These are phyloP conservation scores for Pichia inconspicua DNA, from an alignment of 1,139 yeast species.

Conservation along the genomic window DNA sequence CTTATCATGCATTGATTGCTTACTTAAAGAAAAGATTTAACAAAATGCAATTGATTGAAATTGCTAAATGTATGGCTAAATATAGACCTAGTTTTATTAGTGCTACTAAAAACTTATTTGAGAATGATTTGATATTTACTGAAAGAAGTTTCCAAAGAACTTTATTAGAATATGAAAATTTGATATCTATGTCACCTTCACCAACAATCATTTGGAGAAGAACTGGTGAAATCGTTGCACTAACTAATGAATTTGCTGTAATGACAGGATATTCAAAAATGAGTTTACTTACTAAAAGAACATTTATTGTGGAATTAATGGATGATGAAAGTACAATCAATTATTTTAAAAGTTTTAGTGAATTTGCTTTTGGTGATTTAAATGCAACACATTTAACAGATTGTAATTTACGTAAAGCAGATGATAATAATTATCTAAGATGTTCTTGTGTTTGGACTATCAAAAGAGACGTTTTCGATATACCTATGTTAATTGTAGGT, in stretches of 20 bases:
- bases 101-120: conserved; percentile 61
- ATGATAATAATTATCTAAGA: conserved; percentile 33
- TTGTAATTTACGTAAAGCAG: conserved; percentile 35
- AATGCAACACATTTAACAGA: conserved; percentile 45
- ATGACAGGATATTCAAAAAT: conserved; percentile 49
- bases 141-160: conserved; percentile 67
- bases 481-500: conserved; percentile 46
- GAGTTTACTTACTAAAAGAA: conserved; percentile 44
- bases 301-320: conserved; percentile 68
- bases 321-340: conserved; percentile 83
- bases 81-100: conserved; percentile 67
- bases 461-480: conserved; percentile 81
- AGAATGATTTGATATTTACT: conserved; percentile 56
- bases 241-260: conserved; percentile 58
- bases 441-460: conserved; percentile 59
- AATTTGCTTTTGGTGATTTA: conserved; percentile 87
- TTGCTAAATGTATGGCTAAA: conserved; percentile 60
- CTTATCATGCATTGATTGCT: conserved; percentile 53
- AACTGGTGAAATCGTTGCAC: conserved; percentile 68
- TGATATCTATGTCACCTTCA: conserved; percentile 50
- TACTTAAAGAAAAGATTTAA: conserved; percentile 50
- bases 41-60: conserved; percentile 43
- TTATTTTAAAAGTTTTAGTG: conserved; percentile 78
- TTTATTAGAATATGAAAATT: conserved; percentile 53
- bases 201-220: conserved; percentile 76